Base-by-base conservation (phyloP, 208 protist genomes). In the Wallacemonas rigidus region DNA sequence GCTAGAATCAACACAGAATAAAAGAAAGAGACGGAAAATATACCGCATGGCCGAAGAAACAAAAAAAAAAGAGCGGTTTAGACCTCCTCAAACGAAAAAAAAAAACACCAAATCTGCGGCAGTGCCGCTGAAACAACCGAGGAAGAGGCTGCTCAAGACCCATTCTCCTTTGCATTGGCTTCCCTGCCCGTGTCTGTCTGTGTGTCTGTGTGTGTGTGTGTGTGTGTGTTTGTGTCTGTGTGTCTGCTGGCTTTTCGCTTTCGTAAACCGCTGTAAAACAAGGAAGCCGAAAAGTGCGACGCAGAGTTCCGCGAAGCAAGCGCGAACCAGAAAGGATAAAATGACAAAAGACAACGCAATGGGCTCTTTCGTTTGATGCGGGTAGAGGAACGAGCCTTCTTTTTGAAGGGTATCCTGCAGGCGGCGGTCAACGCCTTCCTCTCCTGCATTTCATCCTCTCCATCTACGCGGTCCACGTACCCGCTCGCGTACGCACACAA, bases 301-400 rank as follows among this genome's bases (percentile, higher is more conserved):
- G 26, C 26, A 26, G 26, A 26, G 26, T 0, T 26, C 26, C 15
- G 70, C 45, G 47, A 64, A 44, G 60, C 1, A 70, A 62, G 26
- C 40, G 55, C 60, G 61, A 65, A 69, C 36, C 61, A 69, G n/a
- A 43, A 71, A 67, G 48, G 36, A 63, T 53, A 72, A 72, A 17
- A 56, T 45, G 60, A 44, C 39, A 65, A 65, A 5, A 15, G 2
- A 64, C 11, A n/a, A 56, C 43, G 71, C 38, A 69, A 62, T 43
- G 58, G 65, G 63, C 26, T 74, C 35, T 69, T 61, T 74, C 47
- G 38, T 44, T 51, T 53, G 35, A 67, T 50, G 35, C 44, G 9
- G 40, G 40, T 38, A 53, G 57, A 44, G 26, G 38, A 40, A 44
- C 11, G 57, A 63, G 57, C 57, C 36, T 63, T 63, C 57, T 63